phyloP scores from a whole-genome alignment of 768 basidiomycete genomes.

The Vararia minispora region DNA sequence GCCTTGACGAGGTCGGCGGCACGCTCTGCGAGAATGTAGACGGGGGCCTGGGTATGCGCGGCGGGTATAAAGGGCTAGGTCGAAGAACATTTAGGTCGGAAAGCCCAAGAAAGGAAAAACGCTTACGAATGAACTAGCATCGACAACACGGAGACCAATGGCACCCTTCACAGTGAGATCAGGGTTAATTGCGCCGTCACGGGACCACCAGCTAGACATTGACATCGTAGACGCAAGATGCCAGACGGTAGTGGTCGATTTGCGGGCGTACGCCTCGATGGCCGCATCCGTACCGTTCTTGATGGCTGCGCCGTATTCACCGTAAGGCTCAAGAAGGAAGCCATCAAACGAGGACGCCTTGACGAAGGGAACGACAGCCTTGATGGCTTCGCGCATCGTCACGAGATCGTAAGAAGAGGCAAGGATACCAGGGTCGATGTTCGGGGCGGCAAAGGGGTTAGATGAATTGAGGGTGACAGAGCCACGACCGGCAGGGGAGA shows the following conservation, averaged over 20 bases:
- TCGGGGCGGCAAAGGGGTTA: constrained; percentile 33
- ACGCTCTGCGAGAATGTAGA: constrained; percentile 9
- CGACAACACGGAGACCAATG: constrained; percentile 10
- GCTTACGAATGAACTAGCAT: constrained; percentile 11
- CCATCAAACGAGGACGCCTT: constrained; percentile 19
- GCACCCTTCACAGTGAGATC: constrained; percentile 11
- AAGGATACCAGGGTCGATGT: constrained; percentile 40
- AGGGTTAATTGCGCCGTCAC: constrained; percentile 9
- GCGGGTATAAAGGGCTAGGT: constrained; percentile 8
- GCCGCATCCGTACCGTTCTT: constrained; percentile 13
- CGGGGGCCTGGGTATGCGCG: constrained; percentile 7
- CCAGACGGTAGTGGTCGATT: neutral
- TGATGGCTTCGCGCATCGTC: constrained; percentile 20
- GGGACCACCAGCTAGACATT: constrained; percentile 1
- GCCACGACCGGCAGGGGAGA: constrained; percentile 16
- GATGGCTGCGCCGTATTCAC: constrained; percentile 4
- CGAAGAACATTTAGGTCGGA: neutral
- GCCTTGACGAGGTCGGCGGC: constrained; percentile 5
- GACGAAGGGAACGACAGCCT: constrained; percentile 18
- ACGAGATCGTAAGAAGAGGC: constrained; percentile 22
- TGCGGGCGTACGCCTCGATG: constrained; percentile 4
- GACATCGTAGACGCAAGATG: constrained; percentile 1
- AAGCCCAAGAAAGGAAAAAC: neutral
- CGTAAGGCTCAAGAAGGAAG: constrained; percentile 17
- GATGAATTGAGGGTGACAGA: constrained; percentile 28